Conservation (phyloP, 305 asterid genomes). For the Fraxinus angustifolia region DNA sequence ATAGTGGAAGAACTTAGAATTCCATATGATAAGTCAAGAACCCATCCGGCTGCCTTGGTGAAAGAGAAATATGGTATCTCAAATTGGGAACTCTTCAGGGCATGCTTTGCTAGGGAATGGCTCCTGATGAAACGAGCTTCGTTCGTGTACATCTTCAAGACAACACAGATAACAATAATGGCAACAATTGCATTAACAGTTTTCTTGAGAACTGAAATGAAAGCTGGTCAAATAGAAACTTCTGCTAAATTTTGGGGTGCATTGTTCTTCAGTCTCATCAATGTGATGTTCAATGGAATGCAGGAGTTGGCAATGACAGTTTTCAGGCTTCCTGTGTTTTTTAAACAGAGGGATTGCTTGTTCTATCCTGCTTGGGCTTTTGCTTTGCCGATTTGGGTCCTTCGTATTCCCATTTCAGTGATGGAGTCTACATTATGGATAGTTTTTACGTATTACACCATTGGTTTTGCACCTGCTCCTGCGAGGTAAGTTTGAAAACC, state of each 20-base stretch:
- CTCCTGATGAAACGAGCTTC: conserved; percentile 42
- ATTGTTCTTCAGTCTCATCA: neutral
- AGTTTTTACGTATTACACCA: neutral
- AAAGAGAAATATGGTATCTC: conserved; percentile 40
- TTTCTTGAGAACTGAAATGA: neutral
- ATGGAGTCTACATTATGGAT: neutral
- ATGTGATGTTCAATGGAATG: conserved; percentile 1
- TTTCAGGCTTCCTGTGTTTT: neutral
- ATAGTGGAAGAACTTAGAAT: conserved; percentile 24
- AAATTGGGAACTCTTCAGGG: conserved; percentile 37
- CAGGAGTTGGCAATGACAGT: conserved; percentile 4
- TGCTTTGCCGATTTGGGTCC: neutral
- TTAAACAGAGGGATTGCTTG: neutral
- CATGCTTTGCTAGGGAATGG: conserved; percentile 42
- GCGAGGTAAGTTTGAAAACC: neutral
- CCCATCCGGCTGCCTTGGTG: conserved; percentile 47
- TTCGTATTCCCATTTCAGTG: neutral
- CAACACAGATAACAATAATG: conserved; percentile 1
- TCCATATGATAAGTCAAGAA: conserved; percentile 36
- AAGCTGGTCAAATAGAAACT: neutral
- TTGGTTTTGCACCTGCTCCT: conserved; percentile 2
- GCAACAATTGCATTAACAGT: neutral
- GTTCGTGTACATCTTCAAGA: conserved; percentile 42
- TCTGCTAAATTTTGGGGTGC: neutral
- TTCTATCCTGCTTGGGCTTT: neutral